Conservation (phyloP, 2,329 filamentous ascomycete species). For the Epichloe festucae region DNA sequence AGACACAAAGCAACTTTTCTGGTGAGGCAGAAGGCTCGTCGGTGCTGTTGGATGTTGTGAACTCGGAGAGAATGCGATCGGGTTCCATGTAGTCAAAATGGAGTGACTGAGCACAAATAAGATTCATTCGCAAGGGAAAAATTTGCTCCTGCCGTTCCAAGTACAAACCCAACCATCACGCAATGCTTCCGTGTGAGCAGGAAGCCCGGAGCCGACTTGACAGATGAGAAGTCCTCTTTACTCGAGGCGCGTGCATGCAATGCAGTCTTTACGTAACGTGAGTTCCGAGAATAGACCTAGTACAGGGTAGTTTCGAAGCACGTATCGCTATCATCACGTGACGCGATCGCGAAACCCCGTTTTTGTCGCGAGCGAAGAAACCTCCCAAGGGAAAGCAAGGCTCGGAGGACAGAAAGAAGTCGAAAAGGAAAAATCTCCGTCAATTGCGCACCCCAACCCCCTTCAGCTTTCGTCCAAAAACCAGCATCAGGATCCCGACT, state of each 20-base stretch:
- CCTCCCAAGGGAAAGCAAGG: not conserved
- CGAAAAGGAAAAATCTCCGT: not conserved
- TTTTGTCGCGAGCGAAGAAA: not conserved
- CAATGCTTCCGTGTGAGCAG: no score
- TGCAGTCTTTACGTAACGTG: no score
- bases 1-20: constrained; percentile 17
- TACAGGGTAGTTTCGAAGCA: not conserved
- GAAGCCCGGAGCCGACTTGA: no score
- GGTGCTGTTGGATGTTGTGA: constrained; percentile 24
- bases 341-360: not conserved
- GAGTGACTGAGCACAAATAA: no score
- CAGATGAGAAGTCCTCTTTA: no score
- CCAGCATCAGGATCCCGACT: no score
- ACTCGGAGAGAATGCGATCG: constrained; percentile 3
- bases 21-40: constrained; percentile 24
- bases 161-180: no score
- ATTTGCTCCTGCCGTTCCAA: no score
- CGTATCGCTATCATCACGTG: not conserved
- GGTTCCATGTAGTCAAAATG: not conserved
- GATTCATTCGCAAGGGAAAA: no score
- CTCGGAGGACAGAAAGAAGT: not conserved
- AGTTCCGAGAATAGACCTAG: no score
- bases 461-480: no score
- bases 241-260: no score
- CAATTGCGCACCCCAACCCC: not conserved